Conservation (phyloP, 192 early-diverging fungal species). For the Coemansia sp. region DNA sequence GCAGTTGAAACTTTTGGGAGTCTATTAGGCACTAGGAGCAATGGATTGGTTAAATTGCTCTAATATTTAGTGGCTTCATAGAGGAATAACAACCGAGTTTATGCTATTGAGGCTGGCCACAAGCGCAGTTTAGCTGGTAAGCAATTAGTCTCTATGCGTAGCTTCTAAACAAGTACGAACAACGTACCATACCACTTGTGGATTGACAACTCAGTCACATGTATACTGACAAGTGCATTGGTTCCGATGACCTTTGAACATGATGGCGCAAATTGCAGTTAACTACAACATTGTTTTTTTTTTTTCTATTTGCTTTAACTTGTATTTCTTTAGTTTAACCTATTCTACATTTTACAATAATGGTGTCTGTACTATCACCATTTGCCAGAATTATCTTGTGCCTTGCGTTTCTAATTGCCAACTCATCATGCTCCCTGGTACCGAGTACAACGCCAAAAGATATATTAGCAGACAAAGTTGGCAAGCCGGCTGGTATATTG, state of each 20-base stretch:
- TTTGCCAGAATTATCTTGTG: background rate
- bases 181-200: background rate
- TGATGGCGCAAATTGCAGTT: background rate
- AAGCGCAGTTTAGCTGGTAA: slow-evolving; percentile 35
- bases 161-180: background rate
- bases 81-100: too few relatives aligned
- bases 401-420: background rate
- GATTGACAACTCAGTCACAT: background rate
- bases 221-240: background rate
- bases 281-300: background rate
- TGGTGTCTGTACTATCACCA: background rate
- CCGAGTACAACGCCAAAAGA: background rate
- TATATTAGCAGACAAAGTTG: background rate
- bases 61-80: too few relatives aligned
- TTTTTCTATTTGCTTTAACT: background rate
- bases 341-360: background rate
- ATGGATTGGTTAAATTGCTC: too few relatives aligned
- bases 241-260: background rate
- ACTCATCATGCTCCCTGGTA: background rate
- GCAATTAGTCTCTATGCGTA: slow-evolving; percentile 1
- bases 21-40: too few relatives aligned
- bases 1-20: too few relatives aligned
- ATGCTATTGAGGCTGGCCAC: slow-evolving; percentile 14
- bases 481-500: background rate
- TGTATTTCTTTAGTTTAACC: background rate